Base-by-base conservation (phyloP, 176 grass and related monocot genomes). In the Rhynchospora tenuis region DNA sequence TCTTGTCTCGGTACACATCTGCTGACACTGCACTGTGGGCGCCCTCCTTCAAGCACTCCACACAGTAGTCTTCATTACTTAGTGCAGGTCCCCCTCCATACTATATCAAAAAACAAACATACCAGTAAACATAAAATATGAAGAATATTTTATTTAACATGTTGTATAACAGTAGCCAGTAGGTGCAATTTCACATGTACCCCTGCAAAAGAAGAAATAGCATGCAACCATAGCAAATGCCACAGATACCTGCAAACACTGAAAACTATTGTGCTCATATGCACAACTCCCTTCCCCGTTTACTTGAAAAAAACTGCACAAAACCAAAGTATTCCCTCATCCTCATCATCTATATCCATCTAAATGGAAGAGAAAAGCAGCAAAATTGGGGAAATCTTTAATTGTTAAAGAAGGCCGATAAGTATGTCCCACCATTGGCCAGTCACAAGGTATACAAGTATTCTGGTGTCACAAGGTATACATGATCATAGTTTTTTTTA, bases 81-180 rank as follows among this genome's bases (percentile, higher is more conserved):
- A 99, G 87, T 79, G 86, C 84, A 55, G 96, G 96, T 0, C 93
- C 96, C 71, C 96, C 96, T 88, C 93, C 93, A 81, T 93, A 95
- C 96, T 99, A 83, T 16, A 44, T 17, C 16, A 77, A 56, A 77
- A 28, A 56, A 28, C 48, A 76, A 76, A 23, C 22, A 77, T 52
- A 74, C 1, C 5, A 33, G 22, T 10, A 77, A 24, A 17, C 44
- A 22, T 48, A 50, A 73, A 48, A 48, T 50, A 24, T 14, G 42
- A 73, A 73, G 43, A 47, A 31, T 19, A 56, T 55, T 77, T 56
- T 77, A 77, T 14, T 77, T 77, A 12, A 26, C 15, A 77, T 77
- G 48, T 45, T 10, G n/a, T 44, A 68, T 71, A n/a, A 45, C 20
- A 19, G 17, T 17, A 55, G 15, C 20, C 20, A 19, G 17, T 17